Evolutionary conservation across 1,139 yeast genomes (phyloP).

Genomic region (Kodamaea arcana): DNA sequence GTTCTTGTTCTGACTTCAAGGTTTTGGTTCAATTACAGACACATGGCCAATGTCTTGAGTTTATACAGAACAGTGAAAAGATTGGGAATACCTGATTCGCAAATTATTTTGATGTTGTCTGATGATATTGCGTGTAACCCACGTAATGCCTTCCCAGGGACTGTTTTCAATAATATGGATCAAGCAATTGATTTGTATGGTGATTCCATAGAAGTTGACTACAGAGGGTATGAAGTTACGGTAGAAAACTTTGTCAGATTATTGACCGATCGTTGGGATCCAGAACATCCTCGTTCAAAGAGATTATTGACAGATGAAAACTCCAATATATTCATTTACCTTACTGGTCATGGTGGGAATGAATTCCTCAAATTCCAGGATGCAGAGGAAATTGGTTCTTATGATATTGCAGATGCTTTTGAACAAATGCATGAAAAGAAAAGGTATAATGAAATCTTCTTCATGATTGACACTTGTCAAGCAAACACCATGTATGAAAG

Average conservation of each 20-base stretch:
- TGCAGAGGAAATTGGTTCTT: slow-evolving; percentile 94
- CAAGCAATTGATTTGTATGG: slow-evolving; percentile 94
- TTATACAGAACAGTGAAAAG: slow-evolving; percentile 94
- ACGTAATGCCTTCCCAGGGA: slow-evolving; percentile 91
- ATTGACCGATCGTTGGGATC: slow-evolving; percentile 92
- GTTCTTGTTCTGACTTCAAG: slow-evolving; percentile 92
- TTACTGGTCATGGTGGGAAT: slow-evolving; percentile 99
- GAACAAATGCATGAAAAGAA: slow-evolving; percentile 96
- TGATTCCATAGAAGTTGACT: slow-evolving; percentile 91
- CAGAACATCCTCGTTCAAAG: slow-evolving; percentile 88
- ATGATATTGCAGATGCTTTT: slow-evolving; percentile 95
- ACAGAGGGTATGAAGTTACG: slow-evolving; percentile 95
- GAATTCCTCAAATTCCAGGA: slow-evolving; percentile 96
- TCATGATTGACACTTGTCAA: slow-evolving; percentile 98
- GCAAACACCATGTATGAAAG: slow-evolving; percentile 96
- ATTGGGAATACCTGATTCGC: slow-evolving; percentile 95
- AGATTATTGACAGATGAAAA: slow-evolving; percentile 88
- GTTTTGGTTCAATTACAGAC: slow-evolving; percentile 97
- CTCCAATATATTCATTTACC: slow-evolving; percentile 86
- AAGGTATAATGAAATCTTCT: slow-evolving; percentile 89
- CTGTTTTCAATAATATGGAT: slow-evolving; percentile 91
- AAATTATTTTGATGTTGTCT: slow-evolving; percentile 89
- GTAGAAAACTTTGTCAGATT: slow-evolving; percentile 91
- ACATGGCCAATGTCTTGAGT: slow-evolving; percentile 93
- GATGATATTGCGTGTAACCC: slow-evolving; percentile 98